phyloP scores from a whole-genome alignment of 805 yeast genomes.

The Candida taoyuanica region DNA sequence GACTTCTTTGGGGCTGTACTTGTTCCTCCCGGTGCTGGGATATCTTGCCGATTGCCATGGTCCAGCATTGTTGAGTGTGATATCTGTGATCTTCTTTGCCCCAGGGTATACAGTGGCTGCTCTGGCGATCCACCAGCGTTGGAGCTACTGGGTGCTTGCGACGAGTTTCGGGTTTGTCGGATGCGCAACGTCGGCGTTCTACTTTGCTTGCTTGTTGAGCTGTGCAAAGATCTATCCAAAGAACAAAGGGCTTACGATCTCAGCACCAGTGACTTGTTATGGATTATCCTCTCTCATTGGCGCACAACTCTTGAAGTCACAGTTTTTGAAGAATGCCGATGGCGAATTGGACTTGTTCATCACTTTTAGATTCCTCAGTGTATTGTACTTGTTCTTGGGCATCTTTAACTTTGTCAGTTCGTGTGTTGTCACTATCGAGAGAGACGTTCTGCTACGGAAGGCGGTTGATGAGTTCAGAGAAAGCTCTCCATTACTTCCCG shows the following conservation, averaged over 20 bases:
- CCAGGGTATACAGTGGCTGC: constrained; percentile 63
- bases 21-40: constrained; percentile 79
- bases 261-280: constrained; percentile 83
- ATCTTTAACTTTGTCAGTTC: constrained; percentile 59
- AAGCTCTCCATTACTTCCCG: constrained; percentile 31
- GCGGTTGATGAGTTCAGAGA: constrained; percentile 25
- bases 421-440: constrained; percentile 53
- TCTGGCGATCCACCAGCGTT: constrained; percentile 26
- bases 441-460: constrained; percentile 22
- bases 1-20: constrained; percentile 76
- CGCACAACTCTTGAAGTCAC: constrained; percentile 51
- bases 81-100: constrained; percentile 55
- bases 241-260: constrained; percentile 73
- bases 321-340: constrained; percentile 23
- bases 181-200: constrained; percentile 66
- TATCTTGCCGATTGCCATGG: constrained; percentile 83
- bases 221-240: constrained; percentile 85
- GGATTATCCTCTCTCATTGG: constrained; percentile 79
- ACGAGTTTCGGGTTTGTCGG: constrained; percentile 58
- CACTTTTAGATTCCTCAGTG: constrained; percentile 50
- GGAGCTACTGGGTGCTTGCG: constrained; percentile 36
- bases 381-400: constrained; percentile 53
- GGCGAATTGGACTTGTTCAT: constrained; percentile 40
- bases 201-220: constrained; percentile 66
- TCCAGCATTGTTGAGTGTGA: constrained; percentile 61